Conservation (phyloP, 108 stramenopile species). For the Nitzschia palea region DNA sequence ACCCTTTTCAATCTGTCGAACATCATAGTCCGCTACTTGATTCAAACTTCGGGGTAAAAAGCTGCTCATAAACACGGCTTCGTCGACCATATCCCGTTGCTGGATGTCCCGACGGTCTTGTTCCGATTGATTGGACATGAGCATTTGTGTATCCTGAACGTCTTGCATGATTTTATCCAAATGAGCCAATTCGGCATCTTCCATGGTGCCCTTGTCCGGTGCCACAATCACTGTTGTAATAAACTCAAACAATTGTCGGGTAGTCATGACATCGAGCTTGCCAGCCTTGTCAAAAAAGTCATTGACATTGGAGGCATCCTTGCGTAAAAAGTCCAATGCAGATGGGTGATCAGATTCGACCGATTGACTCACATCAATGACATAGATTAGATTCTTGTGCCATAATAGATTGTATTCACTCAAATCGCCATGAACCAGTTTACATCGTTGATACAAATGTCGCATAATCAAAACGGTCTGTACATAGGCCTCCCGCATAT, state of each 20-base stretch:
- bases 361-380: slow-evolving; percentile 98
- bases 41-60: slow-evolving; percentile 87
- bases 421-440: slow-evolving; percentile 93
- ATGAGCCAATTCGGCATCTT: slow-evolving; percentile 54
- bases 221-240: slow-evolving; percentile 44
- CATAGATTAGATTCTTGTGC: slow-evolving; percentile 87
- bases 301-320: slow-evolving; percentile 95
- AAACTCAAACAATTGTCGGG: slow-evolving; percentile 87
- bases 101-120: slow-evolving; percentile 52
- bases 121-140: slow-evolving; percentile 44
- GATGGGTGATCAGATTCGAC: slow-evolving; percentile 97
- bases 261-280: slow-evolving; percentile 84
- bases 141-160: slow-evolving; percentile 38
- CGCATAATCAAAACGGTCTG: slow-evolving; percentile 87
- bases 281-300: slow-evolving; percentile 92
- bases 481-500: slow-evolving; percentile 83
- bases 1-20: slow-evolving; percentile 76
- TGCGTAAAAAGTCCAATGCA: slow-evolving; percentile 95
- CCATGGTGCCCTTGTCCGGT: background rate
- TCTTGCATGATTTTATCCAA: slow-evolving; percentile 65
- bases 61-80: slow-evolving; percentile 92
- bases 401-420: slow-evolving; percentile 97
- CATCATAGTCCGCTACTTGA: slow-evolving; percentile 87
- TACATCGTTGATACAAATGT: slow-evolving; percentile 85
- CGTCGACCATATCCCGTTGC: slow-evolving; percentile 80